These are phyloP conservation scores for Pythium vanterpoolii DNA, from an alignment of 352 stramenopile genomes.

Conservation along the genomic window DNA sequence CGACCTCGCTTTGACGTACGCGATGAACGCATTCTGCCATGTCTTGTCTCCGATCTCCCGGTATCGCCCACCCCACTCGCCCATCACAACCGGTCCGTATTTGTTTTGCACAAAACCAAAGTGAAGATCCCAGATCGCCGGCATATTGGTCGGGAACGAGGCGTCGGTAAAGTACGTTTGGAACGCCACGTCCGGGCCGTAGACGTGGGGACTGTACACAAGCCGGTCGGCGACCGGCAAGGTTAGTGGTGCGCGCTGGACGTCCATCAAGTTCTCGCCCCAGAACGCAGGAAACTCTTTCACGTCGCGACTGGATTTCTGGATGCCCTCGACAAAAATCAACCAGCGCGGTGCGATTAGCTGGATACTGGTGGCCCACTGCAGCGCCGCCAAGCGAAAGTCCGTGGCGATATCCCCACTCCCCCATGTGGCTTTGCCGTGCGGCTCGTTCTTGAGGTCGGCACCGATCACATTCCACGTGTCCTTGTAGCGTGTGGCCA, in stretches of 20 bases:
- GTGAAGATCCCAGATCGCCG: conserved; percentile 49
- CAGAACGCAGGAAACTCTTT: conserved; percentile 43
- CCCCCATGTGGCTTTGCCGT: conserved; percentile 47
- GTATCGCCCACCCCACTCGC: conserved; percentile 17
- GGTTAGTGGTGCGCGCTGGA: background rate
- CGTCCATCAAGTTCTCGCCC: conserved; percentile 46
- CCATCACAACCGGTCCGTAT: conserved; percentile 8
- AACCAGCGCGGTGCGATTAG: conserved; percentile 36
- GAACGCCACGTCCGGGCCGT: conserved; percentile 37
- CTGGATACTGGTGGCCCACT: conserved; percentile 25
- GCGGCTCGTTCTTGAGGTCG: conserved; percentile 59
- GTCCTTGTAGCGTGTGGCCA: conserved; percentile 32
- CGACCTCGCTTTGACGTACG: conserved; percentile 29
- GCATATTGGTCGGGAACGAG: conserved; percentile 44
- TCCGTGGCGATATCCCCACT: conserved; percentile 32
- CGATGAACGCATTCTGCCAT: conserved; percentile 47
- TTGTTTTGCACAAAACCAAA: conserved; percentile 41
- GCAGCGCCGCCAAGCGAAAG: conserved; percentile 40
- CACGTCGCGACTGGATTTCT: conserved; percentile 31
- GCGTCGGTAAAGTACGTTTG: conserved; percentile 46
- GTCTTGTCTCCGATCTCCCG: conserved; percentile 29
- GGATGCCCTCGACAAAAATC: conserved; percentile 54
- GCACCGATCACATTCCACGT: conserved; percentile 49
- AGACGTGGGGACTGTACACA: conserved; percentile 51
- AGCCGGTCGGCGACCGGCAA: conserved; percentile 39